phyloP scores from a whole-genome alignment of 495 filamentous ascomycete genomes.

The Aspergillus baeticus region DNA sequence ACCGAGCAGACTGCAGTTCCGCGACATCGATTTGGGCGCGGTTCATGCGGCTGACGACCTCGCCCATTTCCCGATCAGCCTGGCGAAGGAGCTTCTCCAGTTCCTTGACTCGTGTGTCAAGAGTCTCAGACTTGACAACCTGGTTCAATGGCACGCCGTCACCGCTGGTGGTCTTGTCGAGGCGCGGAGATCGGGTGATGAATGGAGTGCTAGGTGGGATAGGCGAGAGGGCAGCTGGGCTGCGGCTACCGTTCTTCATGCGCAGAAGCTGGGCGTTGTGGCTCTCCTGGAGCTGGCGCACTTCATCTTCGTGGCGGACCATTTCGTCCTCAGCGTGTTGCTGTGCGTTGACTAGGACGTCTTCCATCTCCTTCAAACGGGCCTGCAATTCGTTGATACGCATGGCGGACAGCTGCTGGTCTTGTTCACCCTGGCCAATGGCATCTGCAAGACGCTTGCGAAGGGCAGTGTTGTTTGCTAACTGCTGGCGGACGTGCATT shows the following conservation, averaged over 20 bases:
- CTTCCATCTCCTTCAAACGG: constrained; percentile 77
- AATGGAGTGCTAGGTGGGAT: constrained; percentile 64
- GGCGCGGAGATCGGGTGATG: constrained; percentile 52
- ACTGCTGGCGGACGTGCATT: constrained; percentile 70
- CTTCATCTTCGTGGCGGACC: constrained; percentile 80
- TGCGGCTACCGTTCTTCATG: constrained; percentile 56
- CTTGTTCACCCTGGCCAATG: constrained; percentile 80
- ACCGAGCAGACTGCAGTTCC: constrained; percentile 86
- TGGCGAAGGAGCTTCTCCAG: constrained; percentile 79
- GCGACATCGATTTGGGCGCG: constrained; percentile 91
- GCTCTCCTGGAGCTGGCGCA: constrained; percentile 68
- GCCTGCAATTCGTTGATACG: constrained; percentile 82
- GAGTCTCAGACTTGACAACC: constrained; percentile 63
- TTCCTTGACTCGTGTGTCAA: constrained; percentile 74
- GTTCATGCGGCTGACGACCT: constrained; percentile 90
- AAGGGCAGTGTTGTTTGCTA: constrained; percentile 71
- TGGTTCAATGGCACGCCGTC: constrained; percentile 58
- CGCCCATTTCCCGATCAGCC: constrained; percentile 91
- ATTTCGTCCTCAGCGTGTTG: constrained; percentile 83
- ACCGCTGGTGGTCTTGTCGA: constrained; percentile 57
- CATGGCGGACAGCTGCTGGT: constrained; percentile 73
- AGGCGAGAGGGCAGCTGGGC: constrained; percentile 41
- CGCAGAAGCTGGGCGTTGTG: constrained; percentile 77
- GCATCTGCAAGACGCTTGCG: constrained; percentile 81
- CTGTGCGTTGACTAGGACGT: constrained; percentile 79